Evolutionary conservation across 768 basidiomycete species (phyloP).

Genomic region (Leccinum disarticulatum): DNA sequence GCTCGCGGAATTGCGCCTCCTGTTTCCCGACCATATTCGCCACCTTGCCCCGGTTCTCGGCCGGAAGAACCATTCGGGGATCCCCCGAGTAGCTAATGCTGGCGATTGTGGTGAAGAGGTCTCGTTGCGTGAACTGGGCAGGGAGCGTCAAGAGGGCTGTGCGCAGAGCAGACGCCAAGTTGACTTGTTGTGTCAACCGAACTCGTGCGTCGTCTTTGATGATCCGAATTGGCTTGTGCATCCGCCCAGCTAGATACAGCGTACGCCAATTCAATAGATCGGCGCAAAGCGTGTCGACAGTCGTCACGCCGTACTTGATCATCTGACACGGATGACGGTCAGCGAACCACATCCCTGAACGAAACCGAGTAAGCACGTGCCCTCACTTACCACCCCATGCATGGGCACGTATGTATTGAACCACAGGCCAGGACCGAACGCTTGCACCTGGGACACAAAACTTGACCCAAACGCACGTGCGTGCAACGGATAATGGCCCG

Average conservation of each 20-base stretch:
- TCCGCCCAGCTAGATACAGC: slow-evolving; percentile 90
- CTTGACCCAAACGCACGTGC: slow-evolving; percentile 82
- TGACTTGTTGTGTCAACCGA: slow-evolving; percentile 89
- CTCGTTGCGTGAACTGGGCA: slow-evolving; percentile 72
- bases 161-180: slow-evolving; percentile 86
- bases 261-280: slow-evolving; percentile 93
- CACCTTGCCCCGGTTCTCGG: slow-evolving; percentile 95
- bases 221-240: slow-evolving; percentile 96
- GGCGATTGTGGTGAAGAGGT: slow-evolving; percentile 84
- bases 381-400: slow-evolving; percentile 71
- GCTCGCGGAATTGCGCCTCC: slow-evolving; percentile 76
- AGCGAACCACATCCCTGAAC: not conserved
- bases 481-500: slow-evolving; percentile 87
- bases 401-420: slow-evolving; percentile 90
- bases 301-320: slow-evolving; percentile 97
- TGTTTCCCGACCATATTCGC: slow-evolving; percentile 87
- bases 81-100: slow-evolving; percentile 87
- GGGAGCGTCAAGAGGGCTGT: slow-evolving; percentile 89
- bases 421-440: slow-evolving; percentile 85
- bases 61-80: slow-evolving; percentile 91
- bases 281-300: slow-evolving; percentile 82
- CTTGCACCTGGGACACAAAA: slow-evolving; percentile 79
- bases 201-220: slow-evolving; percentile 92
- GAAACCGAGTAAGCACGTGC: not conserved
- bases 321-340: slow-evolving; percentile 44